Evolutionary conservation across 306 rosid genomes (phyloP), one percentile per base, ranked within the genome.

Genomic region (Elaeagnus macrophylla): DNA sequence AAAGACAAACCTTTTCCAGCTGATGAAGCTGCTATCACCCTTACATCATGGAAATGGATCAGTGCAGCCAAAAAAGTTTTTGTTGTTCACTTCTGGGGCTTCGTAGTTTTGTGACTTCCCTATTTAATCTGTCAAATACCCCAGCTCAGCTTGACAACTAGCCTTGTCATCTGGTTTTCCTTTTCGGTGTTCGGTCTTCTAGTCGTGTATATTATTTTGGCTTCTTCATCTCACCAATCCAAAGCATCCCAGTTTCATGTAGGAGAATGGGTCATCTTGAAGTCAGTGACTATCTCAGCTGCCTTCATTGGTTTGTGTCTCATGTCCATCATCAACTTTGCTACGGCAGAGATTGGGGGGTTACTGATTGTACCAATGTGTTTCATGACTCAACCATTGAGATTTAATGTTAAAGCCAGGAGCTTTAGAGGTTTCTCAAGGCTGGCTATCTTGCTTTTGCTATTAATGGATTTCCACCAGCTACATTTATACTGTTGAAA

Each of bases 301-400:
- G 61, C 81, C 59, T 90, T 86, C 67, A 81, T 77, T 15, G 94
- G 95, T 42, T 64, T 86, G 64, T 86, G 88, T 66, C 86, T 90
- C 71, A 83, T 84, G 94, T 90, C 91, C 1, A 81, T 90, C 70
- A 70, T 90, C 49, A 90, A 90, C 82, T 90, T 86, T 17, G 90
- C 97, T 32, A 78, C 96, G 39, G 97, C 95, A 36, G 94, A 90
- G 67, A 76, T 86, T 38, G 94, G 94, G 53, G 97, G 89, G 6
- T 78, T 91, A 65, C 61, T 91, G 20, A 54, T 91, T 13, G 89
- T 86, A 41, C 94, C 95, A 1, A 72, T 78, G 77, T 91, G 96
- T 65, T 70, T 91, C 62, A 61, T 91, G 80, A 83, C 81, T 17
- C 88, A 77, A 48, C 97, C 97, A 7, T 67, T 86, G 80, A 84